Conservation (phyloP, 768 basidiomycete genomes). For the Phaffia tasmanica region DNA sequence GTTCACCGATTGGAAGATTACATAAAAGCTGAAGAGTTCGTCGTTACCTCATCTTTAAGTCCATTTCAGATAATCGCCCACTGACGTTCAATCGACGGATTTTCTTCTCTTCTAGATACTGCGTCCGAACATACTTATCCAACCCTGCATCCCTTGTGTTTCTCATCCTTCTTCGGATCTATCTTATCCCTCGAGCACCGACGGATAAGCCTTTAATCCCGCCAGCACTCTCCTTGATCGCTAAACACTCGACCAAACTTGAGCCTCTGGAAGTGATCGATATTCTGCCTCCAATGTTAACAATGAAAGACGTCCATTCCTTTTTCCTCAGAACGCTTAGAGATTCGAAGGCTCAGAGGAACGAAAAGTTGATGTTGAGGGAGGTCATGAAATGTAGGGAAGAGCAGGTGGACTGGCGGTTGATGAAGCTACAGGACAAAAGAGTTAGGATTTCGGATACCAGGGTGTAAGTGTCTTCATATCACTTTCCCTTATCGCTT, state of each 20-base stretch:
- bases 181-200: slow-evolving; percentile 55
- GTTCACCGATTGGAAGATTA: slow-evolving; percentile 77
- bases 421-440: slow-evolving; percentile 67
- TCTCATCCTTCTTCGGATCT: slow-evolving; percentile 72
- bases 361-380: slow-evolving; percentile 56
- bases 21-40: slow-evolving; percentile 77
- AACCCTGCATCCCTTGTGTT: slow-evolving; percentile 52
- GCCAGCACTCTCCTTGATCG: slow-evolving; percentile 80
- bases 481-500: neutral
- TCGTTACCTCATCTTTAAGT: slow-evolving; percentile 1
- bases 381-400: slow-evolving; percentile 61
- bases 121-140: slow-evolving; percentile 65
- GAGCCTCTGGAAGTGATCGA: slow-evolving; percentile 72
- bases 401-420: slow-evolving; percentile 59
- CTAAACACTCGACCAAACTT: slow-evolving; percentile 67
- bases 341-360: slow-evolving; percentile 50
- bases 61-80: neutral
- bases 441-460: slow-evolving; percentile 83
- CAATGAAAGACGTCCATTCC: slow-evolving; percentile 61
- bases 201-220: slow-evolving; percentile 48
- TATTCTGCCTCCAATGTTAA: slow-evolving; percentile 79
- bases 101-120: slow-evolving; percentile 54
- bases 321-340: slow-evolving; percentile 63
- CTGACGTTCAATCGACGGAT: slow-evolving; percentile 5
- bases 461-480: slow-evolving; percentile 62